phyloP scores from a whole-genome alignment of 2,329 filamentous ascomycete species.

The Xenosphaeropsis pyriputrescens region DNA sequence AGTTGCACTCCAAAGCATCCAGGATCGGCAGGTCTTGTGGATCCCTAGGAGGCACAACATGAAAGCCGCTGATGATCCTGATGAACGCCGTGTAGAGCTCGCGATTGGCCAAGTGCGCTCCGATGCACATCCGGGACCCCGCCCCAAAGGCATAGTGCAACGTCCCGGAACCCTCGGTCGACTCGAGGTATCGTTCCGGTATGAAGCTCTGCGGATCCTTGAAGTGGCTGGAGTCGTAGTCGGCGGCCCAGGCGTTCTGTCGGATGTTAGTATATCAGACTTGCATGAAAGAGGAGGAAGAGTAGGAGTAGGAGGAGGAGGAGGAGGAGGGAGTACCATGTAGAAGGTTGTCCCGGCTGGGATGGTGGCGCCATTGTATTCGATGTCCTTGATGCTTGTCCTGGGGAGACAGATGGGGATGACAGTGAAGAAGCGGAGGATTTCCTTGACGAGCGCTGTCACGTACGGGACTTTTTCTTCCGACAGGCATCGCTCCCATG shows the following conservation, averaged over 20 bases:
- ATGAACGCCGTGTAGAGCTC: conserved; percentile 47
- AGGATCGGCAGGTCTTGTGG: conserved; percentile 33
- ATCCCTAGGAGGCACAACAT: conserved; percentile 32
- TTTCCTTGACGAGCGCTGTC: conserved; percentile 65
- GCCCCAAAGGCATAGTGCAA: conserved; percentile 49
- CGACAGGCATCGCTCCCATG: conserved; percentile 58
- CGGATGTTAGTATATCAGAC: conserved; percentile 8
- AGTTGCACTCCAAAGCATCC: conserved; percentile 40
- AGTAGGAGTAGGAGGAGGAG: neutral
- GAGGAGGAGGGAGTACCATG: conserved; percentile 34
- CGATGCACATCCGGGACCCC: conserved; percentile 48
- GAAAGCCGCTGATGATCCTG: conserved; percentile 41
- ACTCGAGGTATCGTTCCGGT: conserved; percentile 56
- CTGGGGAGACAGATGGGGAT: conserved; percentile 67
- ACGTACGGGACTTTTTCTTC: conserved; percentile 69
- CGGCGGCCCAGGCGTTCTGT: conserved; percentile 57
- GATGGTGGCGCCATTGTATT: conserved; percentile 50
- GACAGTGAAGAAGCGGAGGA: conserved; percentile 64
- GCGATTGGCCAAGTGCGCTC: conserved; percentile 46
- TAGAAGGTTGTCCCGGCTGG: conserved; percentile 69
- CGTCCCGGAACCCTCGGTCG: conserved; percentile 31
- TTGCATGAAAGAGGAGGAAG: neutral
- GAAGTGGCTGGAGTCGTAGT: conserved; percentile 59
- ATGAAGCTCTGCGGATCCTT: conserved; percentile 45
- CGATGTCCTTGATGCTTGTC: conserved; percentile 56